Evolutionary conservation across 257 asterid genomes (phyloP), one percentile per base, ranked within the genome.

Genomic region (Nemophila menziesii): DNA sequence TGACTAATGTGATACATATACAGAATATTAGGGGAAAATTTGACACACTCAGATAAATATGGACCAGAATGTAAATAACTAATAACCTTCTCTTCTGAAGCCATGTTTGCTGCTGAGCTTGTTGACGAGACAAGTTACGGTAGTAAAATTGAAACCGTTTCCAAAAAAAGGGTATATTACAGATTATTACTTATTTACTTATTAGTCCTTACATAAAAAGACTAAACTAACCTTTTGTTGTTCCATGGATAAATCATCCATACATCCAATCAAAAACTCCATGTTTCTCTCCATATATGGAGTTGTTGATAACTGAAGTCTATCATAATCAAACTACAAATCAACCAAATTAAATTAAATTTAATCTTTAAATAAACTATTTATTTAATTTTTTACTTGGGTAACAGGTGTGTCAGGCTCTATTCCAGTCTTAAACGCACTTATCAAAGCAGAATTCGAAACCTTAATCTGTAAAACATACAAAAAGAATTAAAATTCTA

Each of bases 161-260:
- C 48, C 43, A n/a, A n/a, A n/a, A n/a, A n/a, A 51, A 18, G 27
- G 20, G 46, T 20, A 55, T 37, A 65, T 37, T 2, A 27, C 18
- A 13, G 26, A 47, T 27, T 29, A 9, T 37, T 29, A 58, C 56
- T 2, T 16, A 55, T 43, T 17, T 18, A n/a, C n/a, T n/a, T n/a
- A n/a, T n/a, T n/a, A n/a, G n/a, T n/a, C n/a, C n/a, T n/a, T n/a
- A n/a, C n/a, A n/a, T n/a, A n/a, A 21, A 54, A n/a, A 37, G n/a
- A 23, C 49, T 29, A 33, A 46, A 26, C 77, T 18, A 43, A 84
- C 98, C 92, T 85, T 82, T 23, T 85, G 96, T 46, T 90, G 98
- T 54, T 90, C 96, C 92, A 67, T 74, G 17, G 94, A 76, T 67
- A 85, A 74, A 67, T 90, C 94, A 72, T 90, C 98, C 98, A 90